Evolutionary conservation across 148 eudicot species (phyloP).

Genomic region (Fagopyrum homotropicum): DNA sequence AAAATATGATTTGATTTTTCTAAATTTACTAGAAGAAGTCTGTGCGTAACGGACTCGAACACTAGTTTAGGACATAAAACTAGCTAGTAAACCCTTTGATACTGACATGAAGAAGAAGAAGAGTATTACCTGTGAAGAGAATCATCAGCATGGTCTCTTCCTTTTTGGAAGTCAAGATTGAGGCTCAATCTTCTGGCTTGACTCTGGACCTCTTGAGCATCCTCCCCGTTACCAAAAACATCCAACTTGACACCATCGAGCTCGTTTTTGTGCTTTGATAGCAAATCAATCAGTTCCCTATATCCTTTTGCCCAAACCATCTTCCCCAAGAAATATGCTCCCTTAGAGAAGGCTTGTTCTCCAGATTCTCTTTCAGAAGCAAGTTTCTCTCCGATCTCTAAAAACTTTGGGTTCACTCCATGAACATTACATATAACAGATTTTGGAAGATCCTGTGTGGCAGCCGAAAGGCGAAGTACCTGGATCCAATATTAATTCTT

Average conservation of each 20-base stretch:
- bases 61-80: neutral
- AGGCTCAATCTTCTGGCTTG: constrained; percentile 60
- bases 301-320: constrained; percentile 99
- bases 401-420: constrained; percentile 89
- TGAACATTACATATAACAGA: constrained; percentile 89
- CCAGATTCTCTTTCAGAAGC: constrained; percentile 83
- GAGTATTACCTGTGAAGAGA: constrained; percentile 70
- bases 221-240: constrained; percentile 91
- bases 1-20: no score
- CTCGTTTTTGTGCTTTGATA: constrained; percentile 75
- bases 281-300: constrained; percentile 71
- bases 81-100: neutral
- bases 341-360: constrained; percentile 73
- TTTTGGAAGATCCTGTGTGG: constrained; percentile 88
- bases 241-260: constrained; percentile 74
- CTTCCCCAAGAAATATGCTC: constrained; percentile 97
- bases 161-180: constrained; percentile 79
- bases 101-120: neutral
- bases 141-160: constrained; percentile 98
- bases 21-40: no score
- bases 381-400: constrained; percentile 79
- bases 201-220: constrained; percentile 85
- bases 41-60: no score
- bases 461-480: constrained; percentile 98
- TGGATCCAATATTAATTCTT: constrained; percentile 19